A percentile compares a stretch with the other conserved stretches of the same genome.
phyloP scores from a whole-genome alignment of 1,284 basidiomycete species.

The Austroboletus niveus region DNA sequence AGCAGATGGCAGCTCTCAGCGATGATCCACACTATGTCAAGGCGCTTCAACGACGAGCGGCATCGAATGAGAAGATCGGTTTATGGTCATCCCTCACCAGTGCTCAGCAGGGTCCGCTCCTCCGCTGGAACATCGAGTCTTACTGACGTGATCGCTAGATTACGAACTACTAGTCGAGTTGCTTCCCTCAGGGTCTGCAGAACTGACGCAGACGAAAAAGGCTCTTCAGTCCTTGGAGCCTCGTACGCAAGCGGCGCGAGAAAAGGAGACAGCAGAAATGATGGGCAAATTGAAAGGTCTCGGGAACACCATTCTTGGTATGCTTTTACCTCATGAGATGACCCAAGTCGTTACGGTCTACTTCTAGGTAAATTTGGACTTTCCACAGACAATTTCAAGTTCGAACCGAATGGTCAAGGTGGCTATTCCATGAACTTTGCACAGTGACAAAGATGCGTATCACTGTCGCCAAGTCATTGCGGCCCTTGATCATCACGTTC shows the following conservation, averaged over 20 bases:
- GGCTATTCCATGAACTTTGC: slow-evolving; percentile 92
- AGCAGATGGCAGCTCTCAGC: slow-evolving; percentile 59
- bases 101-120: slow-evolving; percentile 75
- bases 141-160: slow-evolving; percentile 51
- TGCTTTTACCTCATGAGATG: slow-evolving; percentile 17
- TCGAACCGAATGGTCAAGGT: slow-evolving; percentile 88
- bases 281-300: slow-evolving; percentile 89
- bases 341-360: not conserved
- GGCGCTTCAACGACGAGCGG: slow-evolving; percentile 83
- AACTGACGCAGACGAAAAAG: slow-evolving; percentile 47
- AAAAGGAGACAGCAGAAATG: slow-evolving; percentile 92
- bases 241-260: slow-evolving; percentile 72
- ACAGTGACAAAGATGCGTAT: slow-evolving; percentile 31
- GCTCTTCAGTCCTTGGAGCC: slow-evolving; percentile 59
- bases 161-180: slow-evolving; percentile 69
- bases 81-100: slow-evolving; percentile 82
- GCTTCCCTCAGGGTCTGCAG: slow-evolving; percentile 55
- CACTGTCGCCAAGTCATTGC: slow-evolving; percentile 1
- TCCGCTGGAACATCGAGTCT: not conserved
- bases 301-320: slow-evolving; percentile 89
- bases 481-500: slow-evolving; percentile 18
- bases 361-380: slow-evolving; percentile 77
- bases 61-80: slow-evolving; percentile 77
- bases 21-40: slow-evolving; percentile 88
- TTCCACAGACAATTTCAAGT: slow-evolving; percentile 93